Evolutionary conservation across 1,139 yeast genomes (phyloP), one percentile per base, ranked within the genome.

Genomic region (Meyerozyma guilliermondii): DNA sequence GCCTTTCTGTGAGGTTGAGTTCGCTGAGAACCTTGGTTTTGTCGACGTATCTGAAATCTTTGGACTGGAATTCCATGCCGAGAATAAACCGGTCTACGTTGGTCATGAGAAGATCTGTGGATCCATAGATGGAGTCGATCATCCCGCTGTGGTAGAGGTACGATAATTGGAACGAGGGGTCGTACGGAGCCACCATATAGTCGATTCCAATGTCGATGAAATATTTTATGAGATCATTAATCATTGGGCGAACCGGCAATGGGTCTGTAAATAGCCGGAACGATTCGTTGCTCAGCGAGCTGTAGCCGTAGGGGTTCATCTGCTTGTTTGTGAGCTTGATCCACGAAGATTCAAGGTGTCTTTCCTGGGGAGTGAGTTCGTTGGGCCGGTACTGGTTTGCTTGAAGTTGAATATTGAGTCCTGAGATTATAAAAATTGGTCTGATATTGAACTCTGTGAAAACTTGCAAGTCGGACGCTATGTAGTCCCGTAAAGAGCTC

Each of bases 61-160:
- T 77, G 26, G 76, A 69, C 44, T 76, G 80, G 49, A 81, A 76
- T 49, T 87, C 95, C 74, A 88, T 75, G 18, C 83, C 80, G 40
- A 83, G 63, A 45, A 91, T 82, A 46, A 88, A 81, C 52, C 80
- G 85, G 47, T 85, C 94, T 34, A 86, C 74, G 33, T 68, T 64
- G 13, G 78, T 71, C 58, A 91, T 68, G 39, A 91, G 66, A 39
- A 82, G 72, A 54, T 92, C 98, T 2, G 91, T 82, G 8, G 96
- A 85, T 1, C 95, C 95, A 60, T 81, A 88, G 31, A 91, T 78
- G 1, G 87, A 81, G 60, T 91, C 95, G 43, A 91, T 77, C 35
- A 74, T 62, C 3, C 68, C 71, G 40, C 66, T 72, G 43, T 74
- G 75, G 49, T 76, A 69, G 54, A 91, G 66, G 55, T 87, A 88